These are phyloP conservation scores for Pezicula carpinea DNA, from an alignment of 2,329 filamentous ascomycete genomes.

Conservation along the genomic window DNA sequence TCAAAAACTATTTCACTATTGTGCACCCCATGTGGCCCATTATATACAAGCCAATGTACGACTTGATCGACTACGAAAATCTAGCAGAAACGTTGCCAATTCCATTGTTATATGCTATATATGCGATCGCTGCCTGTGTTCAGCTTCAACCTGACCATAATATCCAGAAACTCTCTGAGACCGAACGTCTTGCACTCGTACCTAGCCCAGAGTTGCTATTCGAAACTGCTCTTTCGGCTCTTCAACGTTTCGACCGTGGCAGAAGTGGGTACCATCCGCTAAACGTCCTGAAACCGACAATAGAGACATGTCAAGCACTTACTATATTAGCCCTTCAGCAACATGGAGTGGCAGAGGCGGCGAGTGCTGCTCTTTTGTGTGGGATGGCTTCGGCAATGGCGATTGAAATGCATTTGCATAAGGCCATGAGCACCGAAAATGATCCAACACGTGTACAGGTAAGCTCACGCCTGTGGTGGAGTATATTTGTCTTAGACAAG, in stretches of 20 bases:
- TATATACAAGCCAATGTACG: neutral
- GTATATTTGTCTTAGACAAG: conserved; percentile 1
- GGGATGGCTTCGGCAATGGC: neutral
- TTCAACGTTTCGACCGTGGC: neutral
- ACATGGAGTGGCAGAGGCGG: neutral
- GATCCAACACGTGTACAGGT: neutral
- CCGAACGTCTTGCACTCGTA: too few relatives aligned
- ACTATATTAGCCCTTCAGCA: conserved; percentile 1
- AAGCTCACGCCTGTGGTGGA: conserved; percentile 1
- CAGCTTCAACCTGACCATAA: neutral
- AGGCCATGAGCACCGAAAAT: neutral
- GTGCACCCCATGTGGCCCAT: conserved; percentile 2
- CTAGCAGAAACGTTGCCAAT: neutral
- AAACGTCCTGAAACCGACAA: neutral
- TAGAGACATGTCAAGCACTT: neutral
- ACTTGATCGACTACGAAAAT: neutral
- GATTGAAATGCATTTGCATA: neutral
- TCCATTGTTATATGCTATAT: neutral
- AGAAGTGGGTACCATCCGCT: neutral
- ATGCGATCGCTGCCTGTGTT: neutral
- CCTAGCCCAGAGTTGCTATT: neutral
- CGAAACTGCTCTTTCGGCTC: neutral
- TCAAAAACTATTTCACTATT: neutral
- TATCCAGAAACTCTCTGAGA: too few relatives aligned
- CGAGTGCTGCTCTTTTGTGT: neutral